Evolutionary conservation across 2,329 filamentous ascomycete genomes (phyloP), one percentile per base, ranked within the genome.

Genomic region (Microdochium paspali): DNA sequence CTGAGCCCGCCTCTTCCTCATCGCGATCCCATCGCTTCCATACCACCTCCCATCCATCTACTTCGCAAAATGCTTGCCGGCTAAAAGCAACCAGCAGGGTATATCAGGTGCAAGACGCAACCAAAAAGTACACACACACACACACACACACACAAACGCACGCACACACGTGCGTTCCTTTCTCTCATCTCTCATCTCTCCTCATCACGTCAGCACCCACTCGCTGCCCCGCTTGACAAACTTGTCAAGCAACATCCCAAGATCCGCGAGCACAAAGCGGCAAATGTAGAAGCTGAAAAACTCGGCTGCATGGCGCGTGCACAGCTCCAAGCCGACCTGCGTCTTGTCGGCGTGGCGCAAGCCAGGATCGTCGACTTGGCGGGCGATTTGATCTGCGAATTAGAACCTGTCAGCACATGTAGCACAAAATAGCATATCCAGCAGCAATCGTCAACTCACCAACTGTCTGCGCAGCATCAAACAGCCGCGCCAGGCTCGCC

Each of bases 221-320:
- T 98, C 91, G 58, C 85, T 95, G 23, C 91, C 90, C 54, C 90
- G 81, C 74, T 98, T 98, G 64, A 98, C 84, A 61, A 93, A 97
- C 64, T 97, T 98, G 65, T 98, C 93, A 56, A 98, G 73, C 70
- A 98, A 74, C 61, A 93, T 65, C 32, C 82, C 78, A 51, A 98
- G 70, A 64, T 98, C 93, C 3, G 82, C 76, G 51, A 98, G 72
- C n/a, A 90, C 90, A 63, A 98, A 98, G 18, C 93, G 85, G 66
- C 91, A 96, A 24, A 98, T 78, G 64, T 93, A 97, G 66, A 98
- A 96, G 15, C 85, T 90, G 64, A 98, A 98, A 67, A 98, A 98
- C 66, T 98, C 93, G 28, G 91, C 88, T 7, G 91, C 93, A 64
- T 96, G 91, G 35, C 91, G 81, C 30, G 90, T 90, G 62, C 89